phyloP scores from a whole-genome alignment of 2,329 filamentous ascomycete species.

The Chrysoporthe deuterocubensis region DNA sequence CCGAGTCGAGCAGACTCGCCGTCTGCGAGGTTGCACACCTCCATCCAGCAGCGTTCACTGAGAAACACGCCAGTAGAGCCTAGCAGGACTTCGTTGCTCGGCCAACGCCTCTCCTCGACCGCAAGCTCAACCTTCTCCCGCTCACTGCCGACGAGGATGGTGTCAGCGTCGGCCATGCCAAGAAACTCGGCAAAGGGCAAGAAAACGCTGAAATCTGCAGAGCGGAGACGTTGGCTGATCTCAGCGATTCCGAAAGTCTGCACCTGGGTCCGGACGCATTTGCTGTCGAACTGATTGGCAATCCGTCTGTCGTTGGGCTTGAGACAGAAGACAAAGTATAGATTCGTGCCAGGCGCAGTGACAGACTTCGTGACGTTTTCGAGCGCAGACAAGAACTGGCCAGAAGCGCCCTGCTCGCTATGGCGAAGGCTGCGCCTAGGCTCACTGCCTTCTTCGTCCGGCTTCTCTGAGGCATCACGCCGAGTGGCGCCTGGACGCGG shows the following conservation, averaged over 20 bases:
- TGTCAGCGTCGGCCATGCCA: slow-evolving; percentile 82
- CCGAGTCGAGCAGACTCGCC: slow-evolving; percentile 58
- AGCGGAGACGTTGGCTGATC: slow-evolving; percentile 89
- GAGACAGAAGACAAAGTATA: slow-evolving; percentile 95
- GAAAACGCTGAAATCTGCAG: slow-evolving; percentile 95
- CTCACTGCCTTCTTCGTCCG: slow-evolving; percentile 53
- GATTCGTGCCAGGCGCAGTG: slow-evolving; percentile 80
- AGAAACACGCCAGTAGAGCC: slow-evolving; percentile 94
- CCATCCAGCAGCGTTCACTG: slow-evolving; percentile 94
- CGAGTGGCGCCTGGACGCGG: slow-evolving; percentile 34
- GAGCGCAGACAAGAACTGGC: slow-evolving; percentile 86
- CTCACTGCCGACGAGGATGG: slow-evolving; percentile 87
- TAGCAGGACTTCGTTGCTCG: slow-evolving; percentile 84
- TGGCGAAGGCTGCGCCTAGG: slow-evolving; percentile 44
- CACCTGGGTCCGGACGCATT: slow-evolving; percentile 92
- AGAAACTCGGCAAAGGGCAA: slow-evolving; percentile 95
- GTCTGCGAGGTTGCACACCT: slow-evolving; percentile 78
- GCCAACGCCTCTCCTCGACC: slow-evolving; percentile 93
- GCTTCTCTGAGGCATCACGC: slow-evolving; percentile 41
- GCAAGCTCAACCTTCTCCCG: slow-evolving; percentile 88
- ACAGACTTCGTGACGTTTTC: slow-evolving; percentile 91
- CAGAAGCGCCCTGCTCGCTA: slow-evolving; percentile 82
- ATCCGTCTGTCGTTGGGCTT: slow-evolving; percentile 98
- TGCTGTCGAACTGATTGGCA: slow-evolving; percentile 98
- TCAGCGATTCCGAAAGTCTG: slow-evolving; percentile 96